Conservation (phyloP, 371 early-diverging fungal species). For the Blakeslea trispora region DNA sequence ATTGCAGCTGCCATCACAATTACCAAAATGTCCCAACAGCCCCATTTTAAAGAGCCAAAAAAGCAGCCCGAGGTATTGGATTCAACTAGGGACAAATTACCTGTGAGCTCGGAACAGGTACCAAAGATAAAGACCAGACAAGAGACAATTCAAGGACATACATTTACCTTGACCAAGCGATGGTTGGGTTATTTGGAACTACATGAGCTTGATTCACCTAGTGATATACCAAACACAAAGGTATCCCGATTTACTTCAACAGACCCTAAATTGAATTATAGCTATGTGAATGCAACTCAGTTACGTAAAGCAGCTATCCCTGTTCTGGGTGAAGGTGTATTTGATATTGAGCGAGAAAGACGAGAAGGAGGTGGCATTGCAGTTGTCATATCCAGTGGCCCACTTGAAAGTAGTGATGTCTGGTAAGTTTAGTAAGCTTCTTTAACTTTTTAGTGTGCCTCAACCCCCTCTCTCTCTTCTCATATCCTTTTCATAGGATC, state of each 20-base stretch:
- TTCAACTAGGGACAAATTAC: neutral
- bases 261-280: slow-evolving; percentile 9
- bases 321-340: slow-evolving; percentile 22
- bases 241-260: slow-evolving; percentile 22
- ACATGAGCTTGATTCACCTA: slow-evolving; percentile 35
- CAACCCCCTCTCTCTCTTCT: too few relatives aligned
- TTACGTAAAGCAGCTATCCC: slow-evolving; percentile 53
- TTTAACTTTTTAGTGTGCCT: too few relatives aligned
- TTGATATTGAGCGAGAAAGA: neutral
- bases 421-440: too few relatives aligned
- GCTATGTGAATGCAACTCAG: slow-evolving; percentile 59
- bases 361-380: slow-evolving; percentile 30
- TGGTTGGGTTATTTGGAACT: slow-evolving; percentile 30
- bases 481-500: too few relatives aligned
- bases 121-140: neutral
- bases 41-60: neutral
- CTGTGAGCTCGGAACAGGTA: neutral
- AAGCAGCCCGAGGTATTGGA: neutral
- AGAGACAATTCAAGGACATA: neutral
- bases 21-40: neutral
- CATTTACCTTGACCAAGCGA: slow-evolving; percentile 22
- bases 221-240: slow-evolving; percentile 39
- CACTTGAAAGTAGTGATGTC: slow-evolving; percentile 24
- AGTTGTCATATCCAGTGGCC: slow-evolving; percentile 35
- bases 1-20: neutral